Evolutionary conservation across 1,139 yeast species (phyloP), one percentile per base, ranked within the genome.

Genomic region (Lodderomyces orthopsilosis): DNA sequence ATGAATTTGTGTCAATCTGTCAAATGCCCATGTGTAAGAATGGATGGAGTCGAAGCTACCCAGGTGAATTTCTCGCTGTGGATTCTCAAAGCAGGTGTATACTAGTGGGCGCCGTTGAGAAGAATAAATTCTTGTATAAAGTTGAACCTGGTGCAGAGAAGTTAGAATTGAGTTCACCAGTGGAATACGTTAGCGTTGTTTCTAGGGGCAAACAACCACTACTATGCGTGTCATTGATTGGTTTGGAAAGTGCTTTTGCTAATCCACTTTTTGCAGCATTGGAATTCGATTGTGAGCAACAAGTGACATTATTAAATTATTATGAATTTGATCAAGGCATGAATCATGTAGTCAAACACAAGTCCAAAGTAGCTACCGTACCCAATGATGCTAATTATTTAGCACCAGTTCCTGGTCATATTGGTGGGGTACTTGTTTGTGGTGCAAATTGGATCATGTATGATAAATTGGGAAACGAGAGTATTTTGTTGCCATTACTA

Each of bases 241-340:
- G 86, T 0, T 59, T 93, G 40, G 95, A 90, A 56, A 85, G 82
- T 2, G 88, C 84, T 1, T 84, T 74, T 57, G 93, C 84, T 15
- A 89, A 89, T 57, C 98, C 98, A 0, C 58, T 79, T 6, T 90
- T 89, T 72, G 95, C 89, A 0, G 76, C 93, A 0, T 63, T 93
- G 15, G 98, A 93, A 58, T 67, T 77, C n/a, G 49, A 55, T 3
- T 41, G 41, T 5, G 36, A 40, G 1, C 41, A 59, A 7, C 54
- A 55, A 1, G 46, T 60, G 3, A 47, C 48, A 14, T n/a, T 23
- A 15, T 14, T 37, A 21, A 75, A 79, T 7, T 85, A 77, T 59
- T 91, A 91, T 62, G 94, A 88, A 56, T 66, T 91, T 24, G 98
- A 93, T 60, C 75, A 87, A 41, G 96, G 98, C 0, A 68, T 91